These are phyloP conservation scores for Diacronema lutheri DNA, from an alignment of 78 protist genomes.

Conservation along the genomic window DNA sequence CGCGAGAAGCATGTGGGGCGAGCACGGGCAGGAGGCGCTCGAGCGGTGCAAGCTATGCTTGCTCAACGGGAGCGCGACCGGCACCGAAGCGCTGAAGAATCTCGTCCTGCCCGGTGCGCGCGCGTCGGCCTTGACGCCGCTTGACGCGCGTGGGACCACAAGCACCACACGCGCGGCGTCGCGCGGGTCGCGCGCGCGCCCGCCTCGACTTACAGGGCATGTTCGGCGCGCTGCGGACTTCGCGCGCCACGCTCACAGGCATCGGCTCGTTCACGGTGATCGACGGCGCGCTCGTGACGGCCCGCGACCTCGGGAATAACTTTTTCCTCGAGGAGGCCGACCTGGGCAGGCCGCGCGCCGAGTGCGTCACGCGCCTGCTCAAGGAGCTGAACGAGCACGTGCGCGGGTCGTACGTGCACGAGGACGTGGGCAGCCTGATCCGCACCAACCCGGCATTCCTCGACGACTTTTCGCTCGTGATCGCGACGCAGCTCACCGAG, in stretches of 20 bases:
- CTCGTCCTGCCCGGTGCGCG: constrained; percentile 81
- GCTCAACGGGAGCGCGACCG: constrained; percentile 78
- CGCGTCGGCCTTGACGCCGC: no score
- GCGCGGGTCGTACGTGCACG: neutral
- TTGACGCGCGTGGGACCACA: no score
- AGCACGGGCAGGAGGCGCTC: constrained; percentile 79
- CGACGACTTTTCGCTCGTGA: constrained; percentile 53
- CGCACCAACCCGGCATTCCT: constrained; percentile 42
- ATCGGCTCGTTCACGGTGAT: constrained; percentile 76
- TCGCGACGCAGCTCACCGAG: constrained; percentile 65
- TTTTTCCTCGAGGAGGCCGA: constrained; percentile 58
- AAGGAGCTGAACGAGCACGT: constrained; percentile 75
- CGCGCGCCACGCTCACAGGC: constrained; percentile 24
- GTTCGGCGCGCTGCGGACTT: no score
- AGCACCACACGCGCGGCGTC: no score
- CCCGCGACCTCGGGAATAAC: constrained; percentile 70
- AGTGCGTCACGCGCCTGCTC: constrained; percentile 53
- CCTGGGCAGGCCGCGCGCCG: constrained; percentile 73
- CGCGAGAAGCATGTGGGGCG: constrained; percentile 61
- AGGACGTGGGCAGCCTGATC: constrained; percentile 41
- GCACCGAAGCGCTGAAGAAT: constrained; percentile 87
- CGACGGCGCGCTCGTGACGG: constrained; percentile 59
- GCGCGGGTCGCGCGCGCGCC: no score
- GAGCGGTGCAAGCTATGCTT: constrained; percentile 73
- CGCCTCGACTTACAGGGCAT: no score